Base-by-base conservation (phyloP, 2,329 filamentous ascomycete species). In the Fusarium sp. region DNA sequence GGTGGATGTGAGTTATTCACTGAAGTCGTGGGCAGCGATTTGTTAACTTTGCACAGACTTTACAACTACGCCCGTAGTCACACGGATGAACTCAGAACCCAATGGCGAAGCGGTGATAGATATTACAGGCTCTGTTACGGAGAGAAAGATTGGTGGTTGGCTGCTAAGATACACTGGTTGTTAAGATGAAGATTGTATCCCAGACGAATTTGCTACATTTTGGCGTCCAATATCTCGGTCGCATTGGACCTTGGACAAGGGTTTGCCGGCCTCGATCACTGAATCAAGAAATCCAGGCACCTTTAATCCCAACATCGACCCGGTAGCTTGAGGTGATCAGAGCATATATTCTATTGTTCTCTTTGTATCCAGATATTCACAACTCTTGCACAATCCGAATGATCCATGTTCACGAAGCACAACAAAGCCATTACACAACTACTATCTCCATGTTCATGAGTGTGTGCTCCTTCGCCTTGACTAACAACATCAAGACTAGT, bases 401-500 rank as follows among this genome's bases (percentile, higher is more conserved):
- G 3, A 7, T 10, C 3, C 23, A 4, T 38, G 14, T 38, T 52
- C 19, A n/a, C n/a, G n/a, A n/a, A 21, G 19, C 19, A 12, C 19
- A n/a, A 41, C 49, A 54, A 54, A 29, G 33, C 5, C 25, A 54
- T 19, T 18, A 5, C 10, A 10, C 2, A n/a, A 18, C n/a, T n/a
- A 10, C 15, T 14, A 1, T 14, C 33, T 16, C 10, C 5, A 12
- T 29, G 7, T 39, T 27, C 25, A 27, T 7, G 9, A 12, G 10
- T 2, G 8, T 2, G 8, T 5, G 3, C 3, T 4, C 5, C 14
- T 14, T 21, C 0, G 2, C 3, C 8, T 27, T 7, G 11, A 21
- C 7, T 10, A 37, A n/a, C 9, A 14, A 18, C 6, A 12, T 19
- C 16, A 10, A 7, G 11, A 25, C 3, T n/a, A 33, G 11, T n/a